Evolutionary conservation across 148 eudicot species (phyloP).

Genomic region (Nyssa sinensis): DNA sequence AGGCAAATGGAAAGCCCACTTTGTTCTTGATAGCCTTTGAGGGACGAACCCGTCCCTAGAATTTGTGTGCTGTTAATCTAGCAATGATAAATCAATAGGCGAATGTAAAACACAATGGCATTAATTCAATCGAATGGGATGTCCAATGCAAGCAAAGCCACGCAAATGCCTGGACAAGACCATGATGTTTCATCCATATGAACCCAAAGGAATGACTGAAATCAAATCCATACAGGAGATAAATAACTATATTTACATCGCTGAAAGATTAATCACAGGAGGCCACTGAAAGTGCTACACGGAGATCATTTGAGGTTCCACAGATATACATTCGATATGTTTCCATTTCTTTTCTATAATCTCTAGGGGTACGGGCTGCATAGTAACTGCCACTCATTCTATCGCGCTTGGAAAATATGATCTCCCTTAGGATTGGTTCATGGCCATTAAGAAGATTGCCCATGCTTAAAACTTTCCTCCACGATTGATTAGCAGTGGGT

Average conservation of each 20-base stretch:
- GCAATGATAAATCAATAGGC: no score
- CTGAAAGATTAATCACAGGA: conserved; percentile 58
- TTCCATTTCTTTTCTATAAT: conserved; percentile 50
- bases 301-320: conserved; percentile 81
- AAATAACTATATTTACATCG: background rate
- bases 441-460: conserved; percentile 94
- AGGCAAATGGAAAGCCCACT: no score
- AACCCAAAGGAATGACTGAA: no score
- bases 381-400: conserved; percentile 56
- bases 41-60: no score
- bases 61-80: no score
- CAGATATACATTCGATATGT: conserved; percentile 86
- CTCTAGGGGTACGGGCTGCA: conserved; percentile 38
- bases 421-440: conserved; percentile 78
- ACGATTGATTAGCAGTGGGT: conserved; percentile 83
- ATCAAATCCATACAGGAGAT: no score
- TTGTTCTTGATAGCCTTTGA: no score
- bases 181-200: background rate
- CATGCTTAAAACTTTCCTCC: conserved; percentile 96
- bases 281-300: conserved; percentile 76
- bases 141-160: background rate
- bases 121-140: background rate
- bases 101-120: no score
- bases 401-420: conserved; percentile 64
- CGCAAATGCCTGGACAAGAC: background rate